Evolutionary conservation across 225 moss, liverwort and hornwort genomes (phyloP), one percentile per base, ranked within the genome.

Genomic region (Thuidium tamariscinum): DNA sequence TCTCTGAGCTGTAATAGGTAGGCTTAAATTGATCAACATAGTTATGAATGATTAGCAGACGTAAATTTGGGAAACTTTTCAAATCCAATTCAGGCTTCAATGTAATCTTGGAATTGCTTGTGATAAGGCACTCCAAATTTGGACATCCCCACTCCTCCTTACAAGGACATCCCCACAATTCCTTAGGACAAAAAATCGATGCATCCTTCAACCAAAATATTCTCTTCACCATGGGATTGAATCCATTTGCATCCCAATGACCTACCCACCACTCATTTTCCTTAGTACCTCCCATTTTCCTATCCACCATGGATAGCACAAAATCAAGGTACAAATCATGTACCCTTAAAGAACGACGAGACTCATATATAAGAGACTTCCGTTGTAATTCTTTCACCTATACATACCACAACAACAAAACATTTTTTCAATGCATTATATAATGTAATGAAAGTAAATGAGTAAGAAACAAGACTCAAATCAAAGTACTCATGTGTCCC

Each of bases 51-150:
- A 44, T 10, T 10, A 71, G 6, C 0, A 71, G 0, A 29, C 46
- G 18, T 2, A 72, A 30, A 8, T 48, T 49, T 34, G 12, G 0
- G 3, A 20, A 21, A 19, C 1, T 1, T 34, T 49, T 34, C 49
- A 74, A 74, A 34, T 74, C 74, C 7, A 74, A 34, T 7, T 11
- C 6, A 2, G 11, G 0, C 0, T 11, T 0, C 19, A 32, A 19
- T 32, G 7, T 1, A 0, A 0, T 11, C 17, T 30, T 0, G 17
- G 30, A 46, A 10, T 44, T 0, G 5, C 0, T 0, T 16, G 46
- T 44, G 10, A 13, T 7, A 10, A 69, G 69, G 42, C 4, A 71
- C 16, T 39, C 32, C 59, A 83, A 23, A 41, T 57, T 0, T 0
- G 34, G 16, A 10, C 32, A n/a, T n/a, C n/a, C n/a, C n/a, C n/a